phyloP scores from a whole-genome alignment of 495 filamentous ascomycete genomes.

The Bombardia bombarda region DNA sequence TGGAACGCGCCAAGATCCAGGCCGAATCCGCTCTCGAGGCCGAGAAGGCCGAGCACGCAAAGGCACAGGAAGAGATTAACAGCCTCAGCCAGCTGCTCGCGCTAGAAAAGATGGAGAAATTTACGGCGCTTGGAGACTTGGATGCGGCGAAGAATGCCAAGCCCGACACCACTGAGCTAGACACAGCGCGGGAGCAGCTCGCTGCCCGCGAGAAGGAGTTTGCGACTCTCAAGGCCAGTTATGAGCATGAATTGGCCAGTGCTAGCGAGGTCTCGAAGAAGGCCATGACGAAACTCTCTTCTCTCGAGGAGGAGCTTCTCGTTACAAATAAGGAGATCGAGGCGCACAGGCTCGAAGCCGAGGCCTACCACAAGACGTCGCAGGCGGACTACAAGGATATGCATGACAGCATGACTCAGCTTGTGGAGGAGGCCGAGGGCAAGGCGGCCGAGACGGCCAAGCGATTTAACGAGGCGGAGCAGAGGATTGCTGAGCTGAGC shows the following conservation, averaged over 20 bases:
- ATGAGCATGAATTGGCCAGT: slow-evolving; percentile 14
- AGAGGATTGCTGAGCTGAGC: slow-evolving; percentile 37
- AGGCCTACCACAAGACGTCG: slow-evolving; percentile 36
- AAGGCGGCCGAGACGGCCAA: slow-evolving; percentile 27
- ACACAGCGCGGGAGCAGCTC: slow-evolving; percentile 35
- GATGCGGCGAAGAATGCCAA: slow-evolving; percentile 44
- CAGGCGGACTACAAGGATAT: slow-evolving; percentile 48
- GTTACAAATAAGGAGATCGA: slow-evolving; percentile 38
- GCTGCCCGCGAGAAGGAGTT: slow-evolving; percentile 13
- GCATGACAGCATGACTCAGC: slow-evolving; percentile 44
- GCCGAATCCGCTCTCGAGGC: slow-evolving; percentile 13
- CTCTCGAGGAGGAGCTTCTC: slow-evolving; percentile 28
- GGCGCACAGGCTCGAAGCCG: slow-evolving; percentile 32
- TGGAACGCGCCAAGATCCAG: slow-evolving; percentile 14
- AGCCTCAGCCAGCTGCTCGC: slow-evolving; percentile 40
- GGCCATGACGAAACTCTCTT: slow-evolving; percentile 27
- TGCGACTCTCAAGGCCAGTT: slow-evolving; percentile 20
- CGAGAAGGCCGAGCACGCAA: slow-evolving; percentile 26
- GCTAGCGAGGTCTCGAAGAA: slow-evolving; percentile 20
- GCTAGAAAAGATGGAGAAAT: slow-evolving; percentile 47
- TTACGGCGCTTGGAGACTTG: slow-evolving; percentile 45
- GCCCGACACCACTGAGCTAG: slow-evolving; percentile 39
- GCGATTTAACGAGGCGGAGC: slow-evolving; percentile 24
- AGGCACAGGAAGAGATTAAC: slow-evolving; percentile 34
- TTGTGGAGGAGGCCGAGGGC: slow-evolving; percentile 42